A percentile compares a stretch with the other conserved stretches of the same genome.
Conservation (phyloP, 1,139 yeast species). For the Ogataea hybrid region DNA sequence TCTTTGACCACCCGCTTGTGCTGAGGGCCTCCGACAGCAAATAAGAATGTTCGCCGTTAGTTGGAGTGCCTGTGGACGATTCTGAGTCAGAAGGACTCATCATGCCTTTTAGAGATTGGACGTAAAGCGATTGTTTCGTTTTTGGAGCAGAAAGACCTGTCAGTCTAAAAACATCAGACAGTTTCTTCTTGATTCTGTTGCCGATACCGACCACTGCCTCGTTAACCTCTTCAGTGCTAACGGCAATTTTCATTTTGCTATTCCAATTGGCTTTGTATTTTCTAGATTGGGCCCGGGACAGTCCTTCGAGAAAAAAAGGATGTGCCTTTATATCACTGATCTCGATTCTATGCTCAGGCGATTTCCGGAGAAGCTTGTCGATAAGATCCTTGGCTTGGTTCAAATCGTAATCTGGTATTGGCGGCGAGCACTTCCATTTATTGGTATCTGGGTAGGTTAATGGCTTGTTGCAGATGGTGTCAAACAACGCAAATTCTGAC, state of each 20-base stretch:
- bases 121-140: slow-evolving; percentile 13
- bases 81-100: slow-evolving; percentile 15
- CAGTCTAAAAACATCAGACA: slow-evolving; percentile 51
- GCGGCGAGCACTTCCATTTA: slow-evolving; percentile 40
- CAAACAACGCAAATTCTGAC: slow-evolving; percentile 81
- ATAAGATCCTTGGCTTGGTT: slow-evolving; percentile 67
- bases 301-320: slow-evolving; percentile 68
- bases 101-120: slow-evolving; percentile 18
- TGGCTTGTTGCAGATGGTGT: slow-evolving; percentile 68
- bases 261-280: slow-evolving; percentile 30
- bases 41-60: slow-evolving; percentile 19
- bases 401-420: slow-evolving; percentile 43
- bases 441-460: slow-evolving; percentile 56
- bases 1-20: slow-evolving; percentile 3
- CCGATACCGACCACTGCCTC: slow-evolving; percentile 83
- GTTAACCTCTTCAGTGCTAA: slow-evolving; percentile 67
- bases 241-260: slow-evolving; percentile 44
- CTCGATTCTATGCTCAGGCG: slow-evolving; percentile 67
- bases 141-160: slow-evolving; percentile 16
- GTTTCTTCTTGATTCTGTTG: slow-evolving; percentile 56
- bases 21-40: slow-evolving; percentile 26
- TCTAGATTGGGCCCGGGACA: slow-evolving; percentile 36
- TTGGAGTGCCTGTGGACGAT: slow-evolving; percentile 8
- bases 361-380: slow-evolving; percentile 60
- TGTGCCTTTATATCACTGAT: slow-evolving; percentile 75